Evolutionary conservation across 2,329 filamentous ascomycete species (phyloP), one percentile per base, ranked within the genome.

Genomic region (Cladosporium velox): DNA sequence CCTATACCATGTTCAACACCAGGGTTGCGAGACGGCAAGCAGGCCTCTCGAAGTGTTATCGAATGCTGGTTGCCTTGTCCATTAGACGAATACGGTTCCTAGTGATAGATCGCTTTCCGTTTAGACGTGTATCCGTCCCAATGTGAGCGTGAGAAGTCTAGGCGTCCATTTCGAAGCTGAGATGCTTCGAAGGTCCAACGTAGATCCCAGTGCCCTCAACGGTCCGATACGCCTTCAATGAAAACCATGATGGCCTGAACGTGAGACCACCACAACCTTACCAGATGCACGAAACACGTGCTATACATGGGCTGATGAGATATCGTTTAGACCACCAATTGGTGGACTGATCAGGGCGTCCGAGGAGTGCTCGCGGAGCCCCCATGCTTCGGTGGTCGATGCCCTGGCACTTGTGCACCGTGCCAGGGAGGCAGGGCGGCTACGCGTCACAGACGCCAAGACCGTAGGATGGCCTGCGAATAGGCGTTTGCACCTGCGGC

Each of bases 391-490:
- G 34, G 55, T 12, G 34, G 55, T 21, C 55, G 49, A 15, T 58
- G 14, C 32, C 32, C 34, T 41, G 21, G 34, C 24, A 10, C 32
- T 15, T 58, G 55, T 18, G 55, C 12, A 8, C 34, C 34, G 55
- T 58, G 32, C 34, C 34, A 41, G 55, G 24, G 55, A 34, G 32
- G 32, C 32, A 41, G 55, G 24, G 55, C 55, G 32, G 32, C 32
- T 38, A 58, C 55, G 55, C 55, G 55, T 58, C 55, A 58, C 55
- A 55, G 15, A 18, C 34, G 55, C 55, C 55, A 58, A 58, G 55
- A 47, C 41, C n/a, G n/a, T 21, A 21, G 4, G 32, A 26, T 26
- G 32, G 34, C 6, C 55, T 41, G 55, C 55, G 34, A 58, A 58
- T 58, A 35, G 34, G 21, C 55, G 55, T 58, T 14, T 44, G 38